Conservation (phyloP, 2,329 filamentous ascomycete genomes). For the Clonostachys rhizophaga region DNA sequence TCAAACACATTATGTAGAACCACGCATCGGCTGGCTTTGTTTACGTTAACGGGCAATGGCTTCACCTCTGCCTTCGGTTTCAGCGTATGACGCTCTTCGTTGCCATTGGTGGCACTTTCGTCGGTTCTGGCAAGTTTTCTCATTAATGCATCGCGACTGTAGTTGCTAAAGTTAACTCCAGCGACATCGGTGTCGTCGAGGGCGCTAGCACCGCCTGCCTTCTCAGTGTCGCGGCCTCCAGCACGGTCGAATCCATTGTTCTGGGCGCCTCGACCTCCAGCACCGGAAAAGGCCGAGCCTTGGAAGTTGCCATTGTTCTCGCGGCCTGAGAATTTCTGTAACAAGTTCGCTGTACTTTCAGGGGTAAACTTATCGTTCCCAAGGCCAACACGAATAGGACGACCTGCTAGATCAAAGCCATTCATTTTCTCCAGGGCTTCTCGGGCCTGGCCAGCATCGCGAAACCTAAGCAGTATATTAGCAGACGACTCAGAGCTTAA, state of each 20-base stretch:
- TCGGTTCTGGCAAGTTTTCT: conserved; percentile 95
- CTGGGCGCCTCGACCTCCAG: conserved; percentile 81
- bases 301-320: conserved; percentile 63
- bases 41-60: conserved; percentile 78
- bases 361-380: conserved; percentile 99
- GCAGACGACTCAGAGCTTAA: too few species aligned
- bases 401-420: conserved; percentile 94
- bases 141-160: conserved; percentile 98
- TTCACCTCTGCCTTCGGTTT: conserved; percentile 78
- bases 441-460: conserved; percentile 84
- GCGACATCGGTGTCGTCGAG: conserved; percentile 96
- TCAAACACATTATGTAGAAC: conserved; percentile 96
- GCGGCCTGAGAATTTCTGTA: conserved; percentile 87
- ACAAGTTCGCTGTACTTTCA: conserved; percentile 87
- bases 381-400: conserved; percentile 96
- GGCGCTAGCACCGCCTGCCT: conserved; percentile 86
- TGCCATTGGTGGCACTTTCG: conserved; percentile 62
- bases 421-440: conserved; percentile 99
- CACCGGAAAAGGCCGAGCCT: conserved; percentile 87
- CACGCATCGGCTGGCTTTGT: conserved; percentile 89
- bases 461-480: conserved; percentile 55
- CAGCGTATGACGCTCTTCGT: conserved; percentile 65
- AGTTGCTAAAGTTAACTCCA: conserved; percentile 99
- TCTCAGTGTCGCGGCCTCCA: conserved; percentile 83
- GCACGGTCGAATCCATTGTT: conserved; percentile 88